A percentile compares a stretch with the other conserved stretches of the same genome.
These are phyloP conservation scores for Podila minutissima DNA, from an alignment of 192 early-diverging fungal species.

Conservation along the genomic window DNA sequence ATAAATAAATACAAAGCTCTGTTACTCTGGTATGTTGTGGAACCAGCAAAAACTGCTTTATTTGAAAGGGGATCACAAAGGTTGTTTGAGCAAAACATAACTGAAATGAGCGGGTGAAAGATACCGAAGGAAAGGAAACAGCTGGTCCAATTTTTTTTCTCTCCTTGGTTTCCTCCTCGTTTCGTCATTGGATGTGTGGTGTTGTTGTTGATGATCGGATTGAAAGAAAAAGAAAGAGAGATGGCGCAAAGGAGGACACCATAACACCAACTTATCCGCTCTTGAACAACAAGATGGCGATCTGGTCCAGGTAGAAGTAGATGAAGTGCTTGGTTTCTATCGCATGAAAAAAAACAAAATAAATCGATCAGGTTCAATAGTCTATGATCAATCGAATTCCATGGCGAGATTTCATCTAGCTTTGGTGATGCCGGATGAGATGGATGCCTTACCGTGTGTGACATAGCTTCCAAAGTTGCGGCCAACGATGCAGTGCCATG, in stretches of 20 bases:
- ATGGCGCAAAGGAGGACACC: background rate
- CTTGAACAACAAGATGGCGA: slow-evolving; percentile 96
- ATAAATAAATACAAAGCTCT: too few species aligned
- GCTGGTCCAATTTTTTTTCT: too few species aligned
- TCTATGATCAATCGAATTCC: background rate
- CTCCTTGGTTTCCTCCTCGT: too few species aligned
- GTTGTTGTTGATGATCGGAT: too few species aligned
- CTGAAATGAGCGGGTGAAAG: too few species aligned
- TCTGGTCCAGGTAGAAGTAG: slow-evolving; percentile 97
- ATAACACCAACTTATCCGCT: slow-evolving; percentile 66
- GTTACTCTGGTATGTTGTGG: too few species aligned
- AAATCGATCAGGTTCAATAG: background rate
- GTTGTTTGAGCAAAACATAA: too few species aligned
- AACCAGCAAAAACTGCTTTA: too few species aligned
- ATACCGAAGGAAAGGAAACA: too few species aligned
- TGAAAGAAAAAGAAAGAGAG: background rate
- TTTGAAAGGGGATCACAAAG: too few species aligned
- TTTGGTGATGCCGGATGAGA: too few species aligned
- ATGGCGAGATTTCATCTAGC: background rate
- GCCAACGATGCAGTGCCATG: slow-evolving; percentile 99
- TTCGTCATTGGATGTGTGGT: too few species aligned
- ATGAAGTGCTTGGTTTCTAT: slow-evolving; percentile 93
- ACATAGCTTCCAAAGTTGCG: slow-evolving; percentile 99
- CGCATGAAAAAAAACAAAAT: background rate
- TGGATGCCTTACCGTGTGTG: slow-evolving; percentile 79